Percentiles rank a stretch among this genome's conserved stretches.
phyloP scores from a whole-genome alignment of 495 filamentous ascomycete species.

The Ascodesmis nigricans region DNA sequence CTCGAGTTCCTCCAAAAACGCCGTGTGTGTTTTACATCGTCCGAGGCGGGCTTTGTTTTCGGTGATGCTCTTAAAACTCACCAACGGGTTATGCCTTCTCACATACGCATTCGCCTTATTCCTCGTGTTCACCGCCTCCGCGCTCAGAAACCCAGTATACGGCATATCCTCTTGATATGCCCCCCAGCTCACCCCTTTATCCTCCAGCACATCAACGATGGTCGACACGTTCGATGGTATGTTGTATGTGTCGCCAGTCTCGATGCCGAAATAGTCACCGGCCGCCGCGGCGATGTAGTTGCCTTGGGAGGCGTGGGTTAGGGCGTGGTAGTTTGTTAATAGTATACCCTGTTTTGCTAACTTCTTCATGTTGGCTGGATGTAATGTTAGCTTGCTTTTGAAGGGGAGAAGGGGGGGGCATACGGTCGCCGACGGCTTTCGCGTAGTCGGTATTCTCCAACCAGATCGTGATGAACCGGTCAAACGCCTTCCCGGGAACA shows the following conservation, averaged over 20 bases:
- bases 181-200: conserved; percentile 43
- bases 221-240: conserved; percentile 42
- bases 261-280: conserved; percentile 47
- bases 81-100: conserved; percentile 53
- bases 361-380: conserved; percentile 28
- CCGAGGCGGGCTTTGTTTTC: conserved; percentile 31
- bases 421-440: conserved; percentile 18
- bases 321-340: conserved; percentile 39
- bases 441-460: conserved; percentile 47
- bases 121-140: conserved; percentile 32
- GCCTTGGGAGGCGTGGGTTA: conserved; percentile 46
- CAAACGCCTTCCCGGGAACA: conserved; percentile 41
- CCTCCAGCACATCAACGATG: conserved; percentile 46
- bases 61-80: conserved; percentile 38
- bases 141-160: conserved; percentile 42
- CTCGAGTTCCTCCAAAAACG: conserved; percentile 36
- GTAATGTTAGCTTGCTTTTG: conserved; percentile 1
- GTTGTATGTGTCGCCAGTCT: conserved; percentile 33
- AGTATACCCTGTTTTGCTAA: conserved; percentile 40
- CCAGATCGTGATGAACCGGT: conserved; percentile 47
- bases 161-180: conserved; percentile 50
- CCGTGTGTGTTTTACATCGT: conserved; percentile 45
- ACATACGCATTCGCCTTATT: conserved; percentile 42
- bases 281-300: conserved; percentile 45
- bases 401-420: background rate